phyloP scores from a whole-genome alignment of 2,329 filamentous ascomycete species.

The Endoconidiophora polonica region DNA sequence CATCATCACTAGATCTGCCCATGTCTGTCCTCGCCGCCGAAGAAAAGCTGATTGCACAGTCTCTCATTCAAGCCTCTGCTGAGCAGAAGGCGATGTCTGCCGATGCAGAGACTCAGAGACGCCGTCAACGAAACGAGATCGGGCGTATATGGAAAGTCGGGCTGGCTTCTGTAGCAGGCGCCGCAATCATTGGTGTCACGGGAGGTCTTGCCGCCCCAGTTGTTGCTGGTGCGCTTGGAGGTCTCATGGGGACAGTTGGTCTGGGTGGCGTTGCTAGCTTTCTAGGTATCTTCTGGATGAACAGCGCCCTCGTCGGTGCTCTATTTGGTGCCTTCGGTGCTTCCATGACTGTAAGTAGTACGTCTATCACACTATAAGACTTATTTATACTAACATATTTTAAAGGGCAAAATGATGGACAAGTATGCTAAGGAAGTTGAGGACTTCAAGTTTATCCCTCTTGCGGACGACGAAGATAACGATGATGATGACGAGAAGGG shows the following conservation, averaged over 20 bases:
- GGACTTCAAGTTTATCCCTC: conserved; percentile 63
- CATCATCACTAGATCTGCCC: conserved; percentile 48
- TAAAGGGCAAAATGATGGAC: conserved; percentile 63
- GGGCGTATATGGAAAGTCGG: conserved; percentile 79
- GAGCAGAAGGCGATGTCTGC: conserved; percentile 44
- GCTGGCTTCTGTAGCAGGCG: conserved; percentile 72
- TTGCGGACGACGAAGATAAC: conserved; percentile 24
- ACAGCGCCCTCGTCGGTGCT: conserved; percentile 67
- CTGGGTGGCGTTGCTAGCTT: conserved; percentile 76
- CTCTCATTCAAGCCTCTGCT: conserved; percentile 49
- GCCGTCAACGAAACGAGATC: conserved; percentile 51
- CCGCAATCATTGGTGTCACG: conserved; percentile 77
- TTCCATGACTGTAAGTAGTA: conserved; percentile 38
- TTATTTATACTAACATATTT: neutral
- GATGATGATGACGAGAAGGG: neutral
- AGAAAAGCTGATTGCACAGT: conserved; percentile 60
- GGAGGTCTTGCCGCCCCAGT: conserved; percentile 81
- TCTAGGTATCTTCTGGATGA: conserved; percentile 71
- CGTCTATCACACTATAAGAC: neutral
- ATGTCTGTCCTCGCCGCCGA: conserved; percentile 46
- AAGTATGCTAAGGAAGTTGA: conserved; percentile 75
- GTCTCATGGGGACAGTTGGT: conserved; percentile 68
- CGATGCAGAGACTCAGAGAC: conserved; percentile 59
- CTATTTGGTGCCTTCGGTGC: conserved; percentile 83
- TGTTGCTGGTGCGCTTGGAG: conserved; percentile 70